Evolutionary conservation across 2,329 filamentous ascomycete genomes (phyloP).

Genomic region (Clarireedia hainanense): DNA sequence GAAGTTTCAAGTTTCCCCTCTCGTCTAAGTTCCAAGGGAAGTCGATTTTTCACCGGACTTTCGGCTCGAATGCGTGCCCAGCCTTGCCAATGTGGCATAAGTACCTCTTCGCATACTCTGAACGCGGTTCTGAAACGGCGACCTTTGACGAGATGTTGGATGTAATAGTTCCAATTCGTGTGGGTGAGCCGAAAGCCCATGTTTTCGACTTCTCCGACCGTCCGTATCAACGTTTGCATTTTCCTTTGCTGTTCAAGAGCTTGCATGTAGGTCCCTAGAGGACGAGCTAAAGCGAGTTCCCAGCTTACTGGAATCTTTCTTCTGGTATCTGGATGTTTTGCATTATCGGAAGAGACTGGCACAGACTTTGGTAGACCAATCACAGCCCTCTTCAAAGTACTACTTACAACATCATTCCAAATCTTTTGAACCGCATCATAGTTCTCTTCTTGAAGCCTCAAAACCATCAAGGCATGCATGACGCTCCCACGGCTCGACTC

Average conservation of each 20-base stretch:
- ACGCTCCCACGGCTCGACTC: slow-evolving; percentile 44
- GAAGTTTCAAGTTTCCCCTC: slow-evolving; percentile 15
- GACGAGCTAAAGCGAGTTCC: slow-evolving; percentile 34
- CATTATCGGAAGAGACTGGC: neutral
- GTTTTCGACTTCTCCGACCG: slow-evolving; percentile 40
- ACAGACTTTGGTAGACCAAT: slow-evolving; percentile 3
- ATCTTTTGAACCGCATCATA: slow-evolving; percentile 54
- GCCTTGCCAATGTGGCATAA: slow-evolving; percentile 73
- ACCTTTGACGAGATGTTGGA: slow-evolving; percentile 58
- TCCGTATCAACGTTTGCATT: slow-evolving; percentile 40
- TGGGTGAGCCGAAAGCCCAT: slow-evolving; percentile 69
- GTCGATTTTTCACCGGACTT: slow-evolving; percentile 18
- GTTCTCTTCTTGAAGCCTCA: slow-evolving; percentile 49
- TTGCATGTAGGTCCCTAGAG: slow-evolving; percentile 41
- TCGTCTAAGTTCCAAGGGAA: slow-evolving; percentile 21
- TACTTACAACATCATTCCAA: slow-evolving; percentile 56
- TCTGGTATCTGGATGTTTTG: neutral
- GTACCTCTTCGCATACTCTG: slow-evolving; percentile 61
- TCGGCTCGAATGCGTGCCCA: slow-evolving; percentile 42
- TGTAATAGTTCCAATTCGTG: slow-evolving; percentile 72
- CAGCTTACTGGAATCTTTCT: slow-evolving; percentile 18
- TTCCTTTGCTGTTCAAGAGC: slow-evolving; percentile 46
- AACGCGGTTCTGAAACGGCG: slow-evolving; percentile 61
- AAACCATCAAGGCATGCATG: slow-evolving; percentile 59
- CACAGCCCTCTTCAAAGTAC: slow-evolving; percentile 39